Evolutionary conservation across 768 basidiomycete genomes (phyloP), one percentile per base, ranked within the genome.

Genomic region (Boletus tylopilopsis): DNA sequence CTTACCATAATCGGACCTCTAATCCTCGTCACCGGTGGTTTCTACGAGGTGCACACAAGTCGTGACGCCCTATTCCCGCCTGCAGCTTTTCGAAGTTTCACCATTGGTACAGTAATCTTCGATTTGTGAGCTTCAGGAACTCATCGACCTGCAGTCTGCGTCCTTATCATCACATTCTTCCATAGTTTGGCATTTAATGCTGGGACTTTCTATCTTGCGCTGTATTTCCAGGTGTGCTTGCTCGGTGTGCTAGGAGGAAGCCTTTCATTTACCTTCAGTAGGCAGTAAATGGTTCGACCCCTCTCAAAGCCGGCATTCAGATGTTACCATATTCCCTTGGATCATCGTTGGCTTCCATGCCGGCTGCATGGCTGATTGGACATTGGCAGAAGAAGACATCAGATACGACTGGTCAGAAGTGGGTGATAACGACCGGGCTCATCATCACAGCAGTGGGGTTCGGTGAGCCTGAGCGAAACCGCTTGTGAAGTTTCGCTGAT

Each of bases 261-360:
- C 21, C 42, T 53, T 38, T 50, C 38, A 16, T 29, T 54, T 30
- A 50, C 21, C 33, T 44, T 19, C 16, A 12, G 35, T 57, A 90
- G 88, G 81, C 82, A 15, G 88, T 83, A 33, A 76, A 85, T 63
- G 81, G 82, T 22, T 78, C 77, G 19, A 79, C 79, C n/a, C 88
- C 87, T 12, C 63, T 91, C 39, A 66, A 82, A 64, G 84, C 90
- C 51, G 90, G 88, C 10, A 63, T 90, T 19, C 78, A 81, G 62
- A 76, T 90, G 68, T 74, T 93, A 47, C 88, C 90, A 11, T 92
- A 90, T 71, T 88, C 90, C 42, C 79, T 92, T 44, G 90, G 89
- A 43, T 86, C 90, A 29, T 90, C 90, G 21, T 63, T 92, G 49
- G 85, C 90, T 36, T 91, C 90, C 11, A 83, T 93, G 74, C 88